Base-by-base conservation (phyloP, 1,284 basidiomycete species). In the Cryptococcus sp. region DNA sequence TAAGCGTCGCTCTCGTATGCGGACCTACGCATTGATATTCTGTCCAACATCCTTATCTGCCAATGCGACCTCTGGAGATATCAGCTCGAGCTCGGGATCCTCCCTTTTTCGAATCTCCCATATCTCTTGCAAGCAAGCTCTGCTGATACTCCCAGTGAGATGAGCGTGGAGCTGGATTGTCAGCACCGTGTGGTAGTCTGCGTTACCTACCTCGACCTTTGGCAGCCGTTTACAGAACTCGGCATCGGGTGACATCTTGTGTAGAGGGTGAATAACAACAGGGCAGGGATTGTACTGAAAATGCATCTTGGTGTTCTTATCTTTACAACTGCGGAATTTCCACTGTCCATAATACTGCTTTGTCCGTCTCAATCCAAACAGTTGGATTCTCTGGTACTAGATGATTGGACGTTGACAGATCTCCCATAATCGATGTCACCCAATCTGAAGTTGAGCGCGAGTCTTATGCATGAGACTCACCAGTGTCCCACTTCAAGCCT, bases 321-420 rank as follows among this genome's bases (percentile, higher is more conserved):
- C 30, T 22, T 42, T 47, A 54, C 35, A 58, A 49, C 6, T 55
- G 60, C 42, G 61, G 61, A 50, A 79, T 76, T 60, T 92, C 91
- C 50, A 84, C 85, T 19, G 88, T 90, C 93, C 93, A 99, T 83
- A 91, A 89, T 39, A 98, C 87, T 0, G 92, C 89, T 57, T 82
- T 84, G 23, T 88, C 85, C 0, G 93, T 97, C 69, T 84, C 84
- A 51, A 98, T 80, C 65, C 82, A 57, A 1, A 79, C 75, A 8
- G 60, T 23, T 3, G 68, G 68, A 61, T 88, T 83, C 6, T 82
- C 82, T 0, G 85, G 85, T 0, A 90, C 73, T 1, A 97, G 80
- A 66, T 95, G 91, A 70, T 98, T 99, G 0, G 92, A 95, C 0
- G 93, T 95, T 0, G 93, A 96, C 0, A 99, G 78, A 22, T 90